Evolutionary conservation across 2,329 filamentous ascomycete genomes (phyloP).

Genomic region (Neonectria magnoliae): DNA sequence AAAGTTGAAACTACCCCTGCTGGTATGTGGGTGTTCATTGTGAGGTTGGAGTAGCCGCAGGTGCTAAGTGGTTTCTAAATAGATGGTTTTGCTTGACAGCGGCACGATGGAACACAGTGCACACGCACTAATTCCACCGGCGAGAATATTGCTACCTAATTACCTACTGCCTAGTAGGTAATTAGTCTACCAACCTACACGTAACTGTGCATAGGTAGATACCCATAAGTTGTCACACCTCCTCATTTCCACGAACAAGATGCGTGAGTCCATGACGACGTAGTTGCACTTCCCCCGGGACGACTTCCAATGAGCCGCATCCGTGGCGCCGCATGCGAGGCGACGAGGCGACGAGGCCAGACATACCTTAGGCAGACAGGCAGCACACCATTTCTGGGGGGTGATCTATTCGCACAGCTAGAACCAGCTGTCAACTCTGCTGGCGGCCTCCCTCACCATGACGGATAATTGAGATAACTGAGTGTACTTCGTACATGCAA

Average conservation of each 20-base stretch:
- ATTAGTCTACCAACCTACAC: too few relatives aligned
- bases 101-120: not conserved
- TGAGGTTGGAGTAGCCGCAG: too few relatives aligned
- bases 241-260: not conserved
- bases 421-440: not conserved
- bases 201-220: not conserved
- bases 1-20: not conserved
- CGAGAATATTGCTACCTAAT: not conserved
- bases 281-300: not conserved
- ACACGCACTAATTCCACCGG: not conserved
- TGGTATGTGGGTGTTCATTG: not conserved
- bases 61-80: not conserved
- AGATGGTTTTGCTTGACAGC: not conserved
- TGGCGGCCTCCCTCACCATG: not conserved
- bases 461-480: not conserved
- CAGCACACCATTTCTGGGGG: not conserved
- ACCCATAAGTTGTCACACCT: not conserved
- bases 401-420: not conserved
- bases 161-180: too few relatives aligned
- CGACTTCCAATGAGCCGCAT: not conserved
- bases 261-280: not conserved
- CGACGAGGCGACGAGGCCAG: conserved; percentile 8
- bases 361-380: not conserved
- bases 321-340: not conserved
- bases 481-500: not conserved